Evolutionary conservation across 345 rosid genomes (phyloP), one percentile per base, ranked within the genome.

Genomic region (Lumnitzera racemosa): DNA sequence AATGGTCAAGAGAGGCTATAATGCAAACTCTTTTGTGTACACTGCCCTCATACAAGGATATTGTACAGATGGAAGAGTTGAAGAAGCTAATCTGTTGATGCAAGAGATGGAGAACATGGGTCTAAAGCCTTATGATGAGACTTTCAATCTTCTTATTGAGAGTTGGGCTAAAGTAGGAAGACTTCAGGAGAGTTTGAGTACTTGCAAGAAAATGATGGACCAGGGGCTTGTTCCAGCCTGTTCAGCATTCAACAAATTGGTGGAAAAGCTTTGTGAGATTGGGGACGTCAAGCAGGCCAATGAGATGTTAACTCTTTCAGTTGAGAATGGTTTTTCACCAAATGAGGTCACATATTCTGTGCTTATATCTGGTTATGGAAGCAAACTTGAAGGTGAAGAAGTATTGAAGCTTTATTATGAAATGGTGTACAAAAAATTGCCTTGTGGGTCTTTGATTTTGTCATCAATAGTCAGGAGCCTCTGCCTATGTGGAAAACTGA

Each of bases 1-100:
- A 79, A 86, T 89, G 98, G 72, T 84, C 57, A 68, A 69, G 16
- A 81, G 98, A 75, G 90, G 90, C 49, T 89, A 84, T 57, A 25
- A 27, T 24, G 65, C 78, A 4, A 91, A 89, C 57, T 65, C 80
- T 12, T 89, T 86, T 61, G 80, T 85, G 16, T 68, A 69, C 64
- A 83, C 95, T 2, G 66, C 77, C 14, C 80, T 89, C 17, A 55
- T 91, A 8, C 77, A 67, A 55, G 83, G 73, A 47, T 81, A 74
- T 56, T 84, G 74, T 12, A 49, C 58, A 58, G 62, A 11, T 12
- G 88, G 78, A 11, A 68, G 67, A 17, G 50, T 79, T 27, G 83
- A 80, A 53, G 81, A 79, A 63, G 95, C 85, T 0, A 65, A 76
- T 47, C 41, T n/a, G 46, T 49, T 79, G 75, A 25, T 86, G 46